These are phyloP conservation scores for Medicago lupulina DNA, from an alignment of 306 rosid genomes.

Conservation along the genomic window DNA sequence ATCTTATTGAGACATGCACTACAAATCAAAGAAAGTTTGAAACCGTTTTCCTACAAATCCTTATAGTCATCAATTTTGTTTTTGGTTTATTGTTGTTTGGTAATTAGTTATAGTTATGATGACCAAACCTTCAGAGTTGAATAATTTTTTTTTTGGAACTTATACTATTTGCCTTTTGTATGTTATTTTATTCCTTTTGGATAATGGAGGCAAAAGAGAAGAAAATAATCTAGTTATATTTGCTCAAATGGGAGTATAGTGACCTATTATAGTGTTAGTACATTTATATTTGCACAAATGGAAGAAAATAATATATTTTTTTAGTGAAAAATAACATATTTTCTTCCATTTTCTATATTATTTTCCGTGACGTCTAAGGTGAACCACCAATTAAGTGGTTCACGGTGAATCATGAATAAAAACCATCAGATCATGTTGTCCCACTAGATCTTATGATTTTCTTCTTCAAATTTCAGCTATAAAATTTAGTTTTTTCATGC, in stretches of 20 bases:
- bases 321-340: no score
- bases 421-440: no score
- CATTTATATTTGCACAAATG: no score
- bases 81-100: conserved; percentile 14
- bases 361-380: no score
- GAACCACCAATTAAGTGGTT: no score
- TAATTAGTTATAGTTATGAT: conserved; percentile 1
- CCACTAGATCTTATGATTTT: no score
- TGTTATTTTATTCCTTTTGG: conserved; percentile 9
- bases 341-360: no score
- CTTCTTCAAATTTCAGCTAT: no score
- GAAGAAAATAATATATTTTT: no score
- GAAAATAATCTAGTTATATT: background rate
- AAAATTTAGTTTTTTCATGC: no score
- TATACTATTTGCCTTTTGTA: background rate
- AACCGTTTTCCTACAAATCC: background rate
- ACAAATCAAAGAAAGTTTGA: conserved; percentile 4
- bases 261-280: background rate
- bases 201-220: background rate
- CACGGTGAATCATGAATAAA: no score
- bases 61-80: conserved; percentile 18
- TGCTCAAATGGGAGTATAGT: background rate
- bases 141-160: background rate
- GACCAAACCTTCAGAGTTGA: background rate
- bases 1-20: conserved; percentile 13